These are phyloP conservation scores for Cercospora zeina DNA, from an alignment of 2,329 filamentous ascomycete species.

Conservation along the genomic window DNA sequence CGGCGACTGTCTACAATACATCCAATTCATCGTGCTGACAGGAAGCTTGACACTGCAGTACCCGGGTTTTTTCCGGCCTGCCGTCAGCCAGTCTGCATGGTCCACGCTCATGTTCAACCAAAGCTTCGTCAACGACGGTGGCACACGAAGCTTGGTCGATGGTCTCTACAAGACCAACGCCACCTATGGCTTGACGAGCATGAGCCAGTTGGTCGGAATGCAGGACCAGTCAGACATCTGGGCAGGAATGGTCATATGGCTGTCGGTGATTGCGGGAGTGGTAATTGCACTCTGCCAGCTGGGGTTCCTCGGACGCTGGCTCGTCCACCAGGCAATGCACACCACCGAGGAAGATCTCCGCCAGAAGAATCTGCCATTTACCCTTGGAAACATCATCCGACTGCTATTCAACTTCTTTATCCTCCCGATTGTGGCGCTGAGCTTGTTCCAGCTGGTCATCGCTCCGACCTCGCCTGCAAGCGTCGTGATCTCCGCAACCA, in stretches of 20 bases:
- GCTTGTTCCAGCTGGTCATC: conserved; percentile 87
- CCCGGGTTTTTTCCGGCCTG: conserved; percentile 91
- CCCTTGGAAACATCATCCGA: conserved; percentile 60
- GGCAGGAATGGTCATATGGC: conserved; percentile 91
- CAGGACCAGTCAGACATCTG: conserved; percentile 75
- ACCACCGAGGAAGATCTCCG: conserved; percentile 83
- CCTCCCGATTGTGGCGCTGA: conserved; percentile 80
- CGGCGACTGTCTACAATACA: conserved; percentile 93
- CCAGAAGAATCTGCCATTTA: conserved; percentile 87
- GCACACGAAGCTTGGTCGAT: conserved; percentile 69
- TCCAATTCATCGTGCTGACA: conserved; percentile 87
- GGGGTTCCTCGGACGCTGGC: conserved; percentile 75
- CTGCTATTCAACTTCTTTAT: conserved; percentile 92
- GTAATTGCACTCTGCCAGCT: conserved; percentile 71
- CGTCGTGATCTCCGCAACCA: conserved; percentile 70
- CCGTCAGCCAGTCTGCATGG: conserved; percentile 85
- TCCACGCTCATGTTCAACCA: conserved; percentile 90
- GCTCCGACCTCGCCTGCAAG: conserved; percentile 66
- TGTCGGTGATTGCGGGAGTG: conserved; percentile 71
- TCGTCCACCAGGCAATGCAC: conserved; percentile 68
- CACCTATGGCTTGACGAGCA: conserved; percentile 73
- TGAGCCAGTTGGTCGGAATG: conserved; percentile 83
- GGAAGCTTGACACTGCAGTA: conserved; percentile 86
- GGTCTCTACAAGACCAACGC: conserved; percentile 83
- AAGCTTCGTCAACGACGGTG: conserved; percentile 73